Evolutionary conservation across 257 asterid species (phyloP).

Genomic region (Lycium ferocissimum): DNA sequence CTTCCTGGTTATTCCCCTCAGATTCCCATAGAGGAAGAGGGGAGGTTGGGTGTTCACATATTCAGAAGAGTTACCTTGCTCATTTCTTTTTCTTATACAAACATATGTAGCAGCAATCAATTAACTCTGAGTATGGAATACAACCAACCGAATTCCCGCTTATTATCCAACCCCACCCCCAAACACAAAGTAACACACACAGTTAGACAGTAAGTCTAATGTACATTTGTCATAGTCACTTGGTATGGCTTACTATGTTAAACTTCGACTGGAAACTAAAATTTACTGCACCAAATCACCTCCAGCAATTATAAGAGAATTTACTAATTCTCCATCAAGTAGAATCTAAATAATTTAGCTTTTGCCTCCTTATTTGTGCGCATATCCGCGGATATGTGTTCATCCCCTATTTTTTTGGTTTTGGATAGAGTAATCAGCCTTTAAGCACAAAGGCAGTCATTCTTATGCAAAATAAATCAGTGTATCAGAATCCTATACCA

Average conservation of each 20-base stretch:
- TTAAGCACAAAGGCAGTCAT: neutral
- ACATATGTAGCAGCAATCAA: neutral
- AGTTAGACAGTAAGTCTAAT: slow-evolving; percentile 4
- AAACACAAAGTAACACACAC: neutral
- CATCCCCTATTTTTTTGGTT: neutral
- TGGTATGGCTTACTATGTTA: neutral
- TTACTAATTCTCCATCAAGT: neutral
- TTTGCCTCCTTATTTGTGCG: slow-evolving; percentile 15
- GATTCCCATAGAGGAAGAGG: neutral
- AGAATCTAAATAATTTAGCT: neutral
- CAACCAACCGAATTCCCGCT: neutral
- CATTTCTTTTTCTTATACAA: slow-evolving; percentile 19
- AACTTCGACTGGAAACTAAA: neutral
- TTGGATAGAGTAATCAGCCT: neutral
- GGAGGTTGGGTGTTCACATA: slow-evolving; percentile 5
- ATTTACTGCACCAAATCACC: slow-evolving; percentile 6
- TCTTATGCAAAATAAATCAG: slow-evolving; percentile 18
- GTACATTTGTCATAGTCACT: slow-evolving; percentile 9
- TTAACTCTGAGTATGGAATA: neutral
- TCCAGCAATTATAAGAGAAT: slow-evolving; percentile 8
- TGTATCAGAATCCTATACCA: neutral
- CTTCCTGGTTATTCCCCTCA: slow-evolving; percentile 9
- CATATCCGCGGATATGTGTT: slow-evolving; percentile 3
- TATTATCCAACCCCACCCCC: neutral
- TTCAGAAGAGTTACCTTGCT: neutral